Evolutionary conservation across 2,329 filamentous ascomycete species (phyloP).

Genomic region (Ophiostoma ulmi): DNA sequence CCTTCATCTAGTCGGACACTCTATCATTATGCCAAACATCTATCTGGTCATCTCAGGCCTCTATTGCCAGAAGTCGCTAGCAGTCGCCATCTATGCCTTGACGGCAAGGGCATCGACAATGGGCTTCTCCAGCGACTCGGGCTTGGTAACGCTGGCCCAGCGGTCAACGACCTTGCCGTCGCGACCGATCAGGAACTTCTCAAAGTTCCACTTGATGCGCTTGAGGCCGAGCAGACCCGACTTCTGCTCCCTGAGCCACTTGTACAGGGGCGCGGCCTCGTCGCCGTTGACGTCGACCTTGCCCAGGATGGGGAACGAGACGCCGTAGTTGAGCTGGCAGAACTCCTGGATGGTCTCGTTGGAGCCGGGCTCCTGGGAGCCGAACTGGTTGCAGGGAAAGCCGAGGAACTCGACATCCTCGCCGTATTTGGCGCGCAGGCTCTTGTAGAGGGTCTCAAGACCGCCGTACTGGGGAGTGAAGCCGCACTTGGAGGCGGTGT

Average conservation of each 20-base stretch:
- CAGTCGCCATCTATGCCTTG: constrained; percentile 3
- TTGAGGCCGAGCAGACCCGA: constrained; percentile 82
- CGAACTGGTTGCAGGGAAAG: constrained; percentile 99
- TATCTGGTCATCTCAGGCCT: background rate
- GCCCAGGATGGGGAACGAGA: constrained; percentile 82
- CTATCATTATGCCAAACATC: background rate
- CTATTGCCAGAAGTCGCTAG: background rate
- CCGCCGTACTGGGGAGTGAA: constrained; percentile 94
- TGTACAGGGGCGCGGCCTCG: constrained; percentile 69
- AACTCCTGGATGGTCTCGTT: constrained; percentile 76
- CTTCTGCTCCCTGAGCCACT: constrained; percentile 69
- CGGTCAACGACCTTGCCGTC: constrained; percentile 81
- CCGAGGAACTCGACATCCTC: constrained; percentile 83
- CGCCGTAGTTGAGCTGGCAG: constrained; percentile 92
- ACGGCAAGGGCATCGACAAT: constrained; percentile 68
- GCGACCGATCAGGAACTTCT: constrained; percentile 87
- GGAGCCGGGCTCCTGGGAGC: constrained; percentile 77
- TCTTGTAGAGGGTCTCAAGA: constrained; percentile 85
- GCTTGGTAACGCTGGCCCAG: constrained; percentile 86
- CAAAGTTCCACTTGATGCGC: constrained; percentile 98
- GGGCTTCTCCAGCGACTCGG: constrained; percentile 67
- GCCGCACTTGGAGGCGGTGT: constrained; percentile 97
- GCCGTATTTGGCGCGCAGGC: constrained; percentile 61
- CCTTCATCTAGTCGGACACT: constrained; percentile 14
- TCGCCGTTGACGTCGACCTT: constrained; percentile 95